Conservation (phyloP, 331 rosid species). For the Rosa hybrid region DNA sequence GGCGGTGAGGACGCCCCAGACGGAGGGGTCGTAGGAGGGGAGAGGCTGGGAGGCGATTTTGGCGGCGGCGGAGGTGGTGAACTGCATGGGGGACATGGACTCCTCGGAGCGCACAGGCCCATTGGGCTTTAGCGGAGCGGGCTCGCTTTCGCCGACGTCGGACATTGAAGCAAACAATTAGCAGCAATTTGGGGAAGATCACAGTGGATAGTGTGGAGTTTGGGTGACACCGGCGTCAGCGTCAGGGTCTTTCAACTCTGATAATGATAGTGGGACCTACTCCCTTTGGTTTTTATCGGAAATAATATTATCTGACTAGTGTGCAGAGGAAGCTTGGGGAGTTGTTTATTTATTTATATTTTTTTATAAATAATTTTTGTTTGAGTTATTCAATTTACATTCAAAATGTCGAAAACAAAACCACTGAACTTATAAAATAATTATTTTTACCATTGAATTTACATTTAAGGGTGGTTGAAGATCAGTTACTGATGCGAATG, state of each 20-base stretch:
- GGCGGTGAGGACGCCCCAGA: slow-evolving; percentile 96
- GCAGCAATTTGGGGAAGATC: slow-evolving; percentile 17
- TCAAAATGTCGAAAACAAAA: too few relatives aligned
- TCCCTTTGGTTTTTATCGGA: background rate
- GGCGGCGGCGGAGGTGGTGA: slow-evolving; percentile 64
- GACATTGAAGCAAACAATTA: slow-evolving; percentile 33
- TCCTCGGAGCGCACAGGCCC: slow-evolving; percentile 5
- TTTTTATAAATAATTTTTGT: too few relatives aligned
- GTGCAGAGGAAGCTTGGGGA: background rate
- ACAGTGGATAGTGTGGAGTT: too few relatives aligned
- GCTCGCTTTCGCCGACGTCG: slow-evolving; percentile 22
- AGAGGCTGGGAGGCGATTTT: slow-evolving; percentile 73
- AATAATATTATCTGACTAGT: too few relatives aligned
- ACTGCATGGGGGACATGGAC: slow-evolving; percentile 36
- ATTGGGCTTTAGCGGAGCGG: background rate
- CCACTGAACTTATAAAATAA: too few relatives aligned
- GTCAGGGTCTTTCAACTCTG: background rate
- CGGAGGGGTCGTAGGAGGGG: slow-evolving; percentile 60
- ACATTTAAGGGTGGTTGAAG: too few relatives aligned
- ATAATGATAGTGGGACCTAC: background rate
- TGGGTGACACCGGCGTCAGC: too few relatives aligned
- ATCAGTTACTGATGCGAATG: too few relatives aligned
- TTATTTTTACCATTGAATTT: too few relatives aligned
- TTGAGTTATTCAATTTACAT: too few relatives aligned
- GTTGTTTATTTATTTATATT: too few relatives aligned